These are phyloP conservation scores for Uronychia setigera DNA, from an alignment of 73 alveolate genomes.

Conservation along the genomic window DNA sequence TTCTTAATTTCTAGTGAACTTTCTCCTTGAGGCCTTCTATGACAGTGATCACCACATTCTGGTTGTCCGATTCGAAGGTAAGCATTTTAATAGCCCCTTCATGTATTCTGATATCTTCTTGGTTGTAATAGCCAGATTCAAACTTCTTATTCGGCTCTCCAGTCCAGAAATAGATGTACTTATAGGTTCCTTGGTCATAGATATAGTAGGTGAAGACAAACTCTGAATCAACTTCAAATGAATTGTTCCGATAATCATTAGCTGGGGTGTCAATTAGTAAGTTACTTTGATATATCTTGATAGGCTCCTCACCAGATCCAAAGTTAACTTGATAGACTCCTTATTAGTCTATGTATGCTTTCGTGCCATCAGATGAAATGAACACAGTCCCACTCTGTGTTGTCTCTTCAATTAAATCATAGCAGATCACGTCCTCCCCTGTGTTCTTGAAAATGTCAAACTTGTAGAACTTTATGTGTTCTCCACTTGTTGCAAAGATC, in stretches of 20 bases:
- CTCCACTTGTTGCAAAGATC: no score
- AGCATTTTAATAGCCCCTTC: background rate
- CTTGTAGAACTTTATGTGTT: no score
- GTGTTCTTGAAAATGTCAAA: background rate
- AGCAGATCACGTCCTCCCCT: background rate
- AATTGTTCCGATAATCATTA: background rate
- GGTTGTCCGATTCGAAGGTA: background rate
- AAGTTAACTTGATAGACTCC: background rate
- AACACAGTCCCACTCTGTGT: background rate
- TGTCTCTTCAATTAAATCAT: background rate
- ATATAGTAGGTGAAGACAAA: background rate
- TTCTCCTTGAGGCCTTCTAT: background rate
- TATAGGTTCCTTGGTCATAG: no score
- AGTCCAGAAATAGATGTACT: background rate
- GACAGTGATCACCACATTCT: background rate
- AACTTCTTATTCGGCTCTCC: background rate
- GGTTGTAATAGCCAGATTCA: background rate
- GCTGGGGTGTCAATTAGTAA: background rate
- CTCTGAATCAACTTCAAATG: background rate
- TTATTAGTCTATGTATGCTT: background rate
- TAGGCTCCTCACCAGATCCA: background rate
- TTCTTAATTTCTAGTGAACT: background rate
- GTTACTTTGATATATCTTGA: background rate
- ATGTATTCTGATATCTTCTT: background rate
- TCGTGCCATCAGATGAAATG: background rate